Evolutionary conservation across 164 flowering plant genomes (phyloP), one percentile per base, ranked within the genome.

Genomic region (Nelumbo lutea): DNA sequence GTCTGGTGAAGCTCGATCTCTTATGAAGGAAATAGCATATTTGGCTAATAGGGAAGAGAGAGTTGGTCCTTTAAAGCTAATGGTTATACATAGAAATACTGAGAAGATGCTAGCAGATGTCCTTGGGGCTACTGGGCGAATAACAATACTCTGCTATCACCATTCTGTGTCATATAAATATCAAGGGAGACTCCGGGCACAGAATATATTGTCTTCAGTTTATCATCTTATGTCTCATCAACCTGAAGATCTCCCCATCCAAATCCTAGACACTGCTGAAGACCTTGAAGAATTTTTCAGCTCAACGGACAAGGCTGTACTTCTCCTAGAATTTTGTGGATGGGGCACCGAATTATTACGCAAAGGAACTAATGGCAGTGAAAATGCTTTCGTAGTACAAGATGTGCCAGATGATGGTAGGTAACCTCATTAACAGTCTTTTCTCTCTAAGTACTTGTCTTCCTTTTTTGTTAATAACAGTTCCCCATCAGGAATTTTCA

Each of bases 281-380:
- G 92, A 85, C n/a, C 69, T 95, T 74, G 62, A 74, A 51, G 42
- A 66, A 52, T 92, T 91, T 64, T 53, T 83, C 51, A 82, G 77
- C 47, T 89, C 97, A 63, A 87, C 97, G 47, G 98, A 95, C 70
- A 88, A 81, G 72, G 89, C 94, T 59, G 69, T 95, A 27, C 68
- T 95, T 75, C 84, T 95, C 43, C 46, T 85, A 6, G 98, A 95
- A 64, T 84, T 86, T 76, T 95, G 98, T 82, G 98, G 96, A 62
- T 92, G 97, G 97, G 75, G 93, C 11, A 68, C 80, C 11, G 77
- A 60, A 69, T 77, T 91, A 77, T 66, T 89, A 72, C 62, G 73
- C 46, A 69, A 79, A 75, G 58, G 62, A 68, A 72, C 63, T 51
- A 83, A 78, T 70, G 76, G 47, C 62, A 80, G 77, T 58, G 75